Base-by-base conservation (phyloP, 805 yeast species). In the Candida nemodendra region DNA sequence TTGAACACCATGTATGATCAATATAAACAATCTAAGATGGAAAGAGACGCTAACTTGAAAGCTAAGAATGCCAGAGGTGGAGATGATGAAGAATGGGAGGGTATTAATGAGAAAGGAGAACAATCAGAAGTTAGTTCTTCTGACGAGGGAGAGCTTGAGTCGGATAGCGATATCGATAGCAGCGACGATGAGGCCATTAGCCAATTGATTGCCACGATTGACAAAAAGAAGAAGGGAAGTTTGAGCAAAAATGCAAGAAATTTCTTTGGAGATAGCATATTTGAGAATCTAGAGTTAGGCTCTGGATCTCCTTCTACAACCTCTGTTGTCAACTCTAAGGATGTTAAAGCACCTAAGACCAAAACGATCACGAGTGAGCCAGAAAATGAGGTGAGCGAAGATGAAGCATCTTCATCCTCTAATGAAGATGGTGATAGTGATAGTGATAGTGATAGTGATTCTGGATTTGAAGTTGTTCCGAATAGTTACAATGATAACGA, bases 11-110 rank as follows among this genome's bases (percentile, higher is more conserved):
- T 89, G 96, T 90, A 90, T 57, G 66, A 69, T 34, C 69, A 74
- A 27, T 88, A 77, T 59, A 86, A 86, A 57, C 74, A 78, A 43
- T 67, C 78, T 49, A 76, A 70, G 57, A 71, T 84, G 21, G 89
- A 84, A 57, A 74, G 76, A 50, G 83, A 82, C 59, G 81, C 89
- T 8, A 81, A 76, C 33, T 72, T 70, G 51, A 72, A 76, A 49
- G 89, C 91, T 17, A 84, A 79, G 55, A 69, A 71, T 53, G 79
- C 82, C 24, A 75, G 93, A 62, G 90, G 87, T 25, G 89, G 81
- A 48, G 84, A 69, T 36, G 79, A 79, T 50, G 93, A 83, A 47
- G 87, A 78, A 34, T 85, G 93, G 93, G 82, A 80, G 30, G 93
- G 93, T 44, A 79, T 85, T 41, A 58, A 68, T 23, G 72, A 71